Percentiles rank a stretch among this genome's conserved stretches.
These are phyloP conservation scores for Gossypium lobatum DNA, from an alignment of 441 rosid genomes.

Conservation along the genomic window DNA sequence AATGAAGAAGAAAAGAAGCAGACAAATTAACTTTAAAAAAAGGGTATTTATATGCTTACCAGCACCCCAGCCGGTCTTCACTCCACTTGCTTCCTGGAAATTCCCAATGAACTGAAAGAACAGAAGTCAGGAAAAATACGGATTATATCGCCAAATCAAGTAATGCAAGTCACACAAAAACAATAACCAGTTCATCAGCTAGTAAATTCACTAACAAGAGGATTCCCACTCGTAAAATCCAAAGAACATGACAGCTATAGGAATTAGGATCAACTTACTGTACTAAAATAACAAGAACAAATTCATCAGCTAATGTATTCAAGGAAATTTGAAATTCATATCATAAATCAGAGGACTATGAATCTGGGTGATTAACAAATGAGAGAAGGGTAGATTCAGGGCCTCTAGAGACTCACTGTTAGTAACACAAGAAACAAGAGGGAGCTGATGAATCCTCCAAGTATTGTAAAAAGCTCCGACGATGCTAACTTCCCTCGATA, in stretches of 20 bases:
- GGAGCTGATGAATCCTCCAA: constrained; percentile 81
- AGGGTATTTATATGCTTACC: constrained; percentile 31
- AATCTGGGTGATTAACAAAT: neutral
- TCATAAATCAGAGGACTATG: neutral
- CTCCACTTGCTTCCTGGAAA: constrained; percentile 69
- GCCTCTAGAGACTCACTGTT: constrained; percentile 38
- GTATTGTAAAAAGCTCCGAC: constrained; percentile 64
- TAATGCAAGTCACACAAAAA: neutral
- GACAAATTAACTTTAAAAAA: neutral
- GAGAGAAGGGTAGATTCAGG: neutral
- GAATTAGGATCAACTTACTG: too few relatives aligned
- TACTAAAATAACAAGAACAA: too few relatives aligned
- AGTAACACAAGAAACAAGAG: constrained; percentile 66
- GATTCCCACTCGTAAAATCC: too few relatives aligned
- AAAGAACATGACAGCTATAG: too few relatives aligned
- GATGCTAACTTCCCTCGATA: constrained; percentile 69
- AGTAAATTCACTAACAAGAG: too few relatives aligned
- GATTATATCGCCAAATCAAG: neutral
- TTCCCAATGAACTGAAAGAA: constrained; percentile 71
- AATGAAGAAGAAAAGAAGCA: neutral
- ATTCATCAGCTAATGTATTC: too few relatives aligned
- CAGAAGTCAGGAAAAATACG: neutral
- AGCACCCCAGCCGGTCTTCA: constrained; percentile 82
- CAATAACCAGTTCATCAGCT: too few relatives aligned
- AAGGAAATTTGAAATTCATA: neutral